Evolutionary conservation across 495 filamentous ascomycete genomes (phyloP).

Genomic region (Neurospora discreta): DNA sequence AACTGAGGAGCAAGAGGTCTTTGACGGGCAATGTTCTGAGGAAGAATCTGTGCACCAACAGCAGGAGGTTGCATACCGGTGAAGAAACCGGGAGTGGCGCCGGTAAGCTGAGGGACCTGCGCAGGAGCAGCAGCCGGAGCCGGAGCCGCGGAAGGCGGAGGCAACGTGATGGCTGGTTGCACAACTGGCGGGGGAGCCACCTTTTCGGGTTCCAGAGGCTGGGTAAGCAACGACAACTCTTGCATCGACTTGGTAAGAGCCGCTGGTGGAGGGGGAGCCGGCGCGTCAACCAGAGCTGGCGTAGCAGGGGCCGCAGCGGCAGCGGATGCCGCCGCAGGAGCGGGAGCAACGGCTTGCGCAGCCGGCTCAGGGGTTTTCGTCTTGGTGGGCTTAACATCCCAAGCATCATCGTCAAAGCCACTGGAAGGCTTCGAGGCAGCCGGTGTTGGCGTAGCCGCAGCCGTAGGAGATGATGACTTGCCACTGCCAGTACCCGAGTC

Average conservation of each 20-base stretch:
- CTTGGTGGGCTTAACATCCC: slow-evolving; percentile 91
- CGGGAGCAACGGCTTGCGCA: slow-evolving; percentile 21
- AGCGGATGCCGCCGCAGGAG: slow-evolving; percentile 33
- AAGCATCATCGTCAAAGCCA: slow-evolving; percentile 95
- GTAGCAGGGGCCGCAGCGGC: slow-evolving; percentile 15
- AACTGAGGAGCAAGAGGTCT: slow-evolving; percentile 62
- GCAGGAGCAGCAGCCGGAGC: slow-evolving; percentile 31
- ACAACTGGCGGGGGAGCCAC: slow-evolving; percentile 39
- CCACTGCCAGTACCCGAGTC: slow-evolving; percentile 26
- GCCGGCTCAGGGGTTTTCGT: slow-evolving; percentile 31
- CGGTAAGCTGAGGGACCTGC: slow-evolving; percentile 40
- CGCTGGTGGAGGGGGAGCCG: slow-evolving; percentile 14
- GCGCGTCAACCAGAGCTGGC: slow-evolving; percentile 25
- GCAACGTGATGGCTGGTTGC: slow-evolving; percentile 18
- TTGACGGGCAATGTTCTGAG: slow-evolving; percentile 43
- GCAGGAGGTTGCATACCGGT: slow-evolving; percentile 23
- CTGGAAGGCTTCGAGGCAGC: slow-evolving; percentile 39
- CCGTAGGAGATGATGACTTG: slow-evolving; percentile 33
- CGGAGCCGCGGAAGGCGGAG: slow-evolving; percentile 29
- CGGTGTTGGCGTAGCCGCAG: slow-evolving; percentile 27
- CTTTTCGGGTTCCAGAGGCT: slow-evolving; percentile 65
- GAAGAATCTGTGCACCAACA: slow-evolving; percentile 31
- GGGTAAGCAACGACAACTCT: slow-evolving; percentile 65
- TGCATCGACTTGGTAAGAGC: slow-evolving; percentile 60
- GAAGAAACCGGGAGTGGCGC: slow-evolving; percentile 40